Percentiles rank a stretch among this genome's conserved stretches.
phyloP scores from a whole-genome alignment of 2,329 filamentous ascomycete species.

The Fusarium tricinctum region DNA sequence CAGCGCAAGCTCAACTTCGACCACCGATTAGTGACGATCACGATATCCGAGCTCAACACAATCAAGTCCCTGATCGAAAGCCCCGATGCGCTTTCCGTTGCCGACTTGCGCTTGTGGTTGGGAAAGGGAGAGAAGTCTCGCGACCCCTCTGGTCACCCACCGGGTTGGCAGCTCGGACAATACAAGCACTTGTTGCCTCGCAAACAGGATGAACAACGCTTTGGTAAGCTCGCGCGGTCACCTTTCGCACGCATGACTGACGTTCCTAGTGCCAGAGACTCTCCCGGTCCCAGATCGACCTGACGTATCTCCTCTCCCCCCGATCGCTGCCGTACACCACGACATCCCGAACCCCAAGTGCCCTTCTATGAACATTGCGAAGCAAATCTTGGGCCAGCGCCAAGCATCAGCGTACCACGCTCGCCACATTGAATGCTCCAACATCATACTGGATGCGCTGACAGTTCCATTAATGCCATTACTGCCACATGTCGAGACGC shows the following conservation, averaged over 20 bases:
- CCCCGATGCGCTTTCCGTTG: neutral
- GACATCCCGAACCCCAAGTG: neutral
- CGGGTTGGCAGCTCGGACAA: constrained; percentile 2
- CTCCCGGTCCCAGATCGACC: neutral
- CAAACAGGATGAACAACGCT: neutral
- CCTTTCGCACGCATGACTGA: neutral
- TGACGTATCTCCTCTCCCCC: neutral
- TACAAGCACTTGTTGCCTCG: neutral
- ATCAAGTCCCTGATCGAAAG: neutral
- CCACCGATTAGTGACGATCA: neutral
- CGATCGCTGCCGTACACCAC: neutral
- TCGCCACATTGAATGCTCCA: neutral
- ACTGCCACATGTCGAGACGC: neutral
- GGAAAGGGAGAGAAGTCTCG: neutral
- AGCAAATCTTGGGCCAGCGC: neutral
- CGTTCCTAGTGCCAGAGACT: neutral
- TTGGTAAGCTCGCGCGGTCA: neutral
- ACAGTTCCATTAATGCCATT: no score
- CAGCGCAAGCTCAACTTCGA: neutral
- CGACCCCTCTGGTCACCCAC: neutral
- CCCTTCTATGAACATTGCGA: neutral
- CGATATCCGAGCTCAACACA: neutral
- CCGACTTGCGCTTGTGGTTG: neutral
- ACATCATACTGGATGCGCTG: neutral
- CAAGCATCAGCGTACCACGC: neutral